Evolutionary conservation across 352 stramenopile species (phyloP), one percentile per base, ranked within the genome.

Genomic region (Pythium oligandrum): DNA sequence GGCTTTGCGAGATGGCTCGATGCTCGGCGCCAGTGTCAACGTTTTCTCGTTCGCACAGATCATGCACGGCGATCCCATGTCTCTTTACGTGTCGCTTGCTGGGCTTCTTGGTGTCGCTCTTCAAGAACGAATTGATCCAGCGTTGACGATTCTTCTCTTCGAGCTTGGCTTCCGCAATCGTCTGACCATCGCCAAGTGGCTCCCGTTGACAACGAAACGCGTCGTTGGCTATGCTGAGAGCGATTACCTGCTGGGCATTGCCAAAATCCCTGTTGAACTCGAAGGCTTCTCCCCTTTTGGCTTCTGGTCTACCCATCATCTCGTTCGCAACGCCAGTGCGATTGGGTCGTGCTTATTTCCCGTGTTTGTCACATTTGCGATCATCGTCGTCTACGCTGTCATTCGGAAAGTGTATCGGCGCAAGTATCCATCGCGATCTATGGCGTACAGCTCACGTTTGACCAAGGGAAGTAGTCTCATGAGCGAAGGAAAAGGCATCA

Each of bases 101-200:
- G 40, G 45, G 9, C 0, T 59, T 11, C 9, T 59, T 0, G 57
- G 57, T 6, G 1, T 44, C 30, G 1, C 59, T 4, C 5, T 59
- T 7, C 57, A 40, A n/a, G 57, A 64, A 31, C 57, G 51, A 2
- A 44, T 64, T 6, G 51, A 64, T 12, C 57, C 57, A 11, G 57
- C 57, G 6, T 26, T 64, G 7, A 46, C 47, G 1, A 45, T 64
- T 4, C 34, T 64, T 40, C 7, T 59, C 11, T 64, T 64, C 48
- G 44, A 55, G 31, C 11, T 58, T 4, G 57, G 57, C 0, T 64
- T 64, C 35, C 4, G 17, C 0, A 33, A 43, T 35, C 57, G 57
- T 5, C 37, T 9, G 2, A 6, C 17, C 0, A 51, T 64, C 32
- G 45, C 30, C 0, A 4, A 26, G 26, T 42, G 45, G 50, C 55